Evolutionary conservation across 306 rosid genomes (phyloP).

Genomic region (Corylus americana): DNA sequence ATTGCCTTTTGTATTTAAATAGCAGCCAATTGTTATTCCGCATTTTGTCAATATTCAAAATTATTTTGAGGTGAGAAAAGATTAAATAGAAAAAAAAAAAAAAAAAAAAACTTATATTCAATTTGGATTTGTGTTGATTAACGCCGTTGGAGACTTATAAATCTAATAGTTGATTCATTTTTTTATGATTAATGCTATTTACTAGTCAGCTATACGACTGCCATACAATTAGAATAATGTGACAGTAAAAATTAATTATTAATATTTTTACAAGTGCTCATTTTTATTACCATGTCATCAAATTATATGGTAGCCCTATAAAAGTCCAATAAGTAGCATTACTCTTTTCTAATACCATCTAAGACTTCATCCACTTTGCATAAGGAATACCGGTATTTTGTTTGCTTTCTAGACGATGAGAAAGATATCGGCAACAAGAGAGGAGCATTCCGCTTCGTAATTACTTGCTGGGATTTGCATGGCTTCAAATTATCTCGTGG

Average conservation of each 20-base stretch:
- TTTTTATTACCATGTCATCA: too few species aligned
- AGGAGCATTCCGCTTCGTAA: slow-evolving; percentile 13
- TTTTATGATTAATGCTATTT: too few species aligned
- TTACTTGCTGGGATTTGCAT: neutral
- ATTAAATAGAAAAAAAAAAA: neutral
- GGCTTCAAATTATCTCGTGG: neutral
- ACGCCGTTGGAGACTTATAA: too few species aligned
- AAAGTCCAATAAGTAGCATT: too few species aligned
- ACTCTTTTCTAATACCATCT: neutral
- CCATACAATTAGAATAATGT: too few species aligned
- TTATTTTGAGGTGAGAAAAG: neutral
- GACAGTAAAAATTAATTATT: too few species aligned
- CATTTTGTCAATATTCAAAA: neutral
- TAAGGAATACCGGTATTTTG: slow-evolving; percentile 63
- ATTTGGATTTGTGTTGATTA: too few species aligned
- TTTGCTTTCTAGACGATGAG: slow-evolving; percentile 91
- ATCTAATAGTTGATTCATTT: too few species aligned
- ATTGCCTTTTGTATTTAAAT: neutral
- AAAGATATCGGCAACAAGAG: slow-evolving; percentile 43
- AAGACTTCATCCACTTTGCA: slow-evolving; percentile 40
- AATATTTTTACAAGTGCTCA: too few species aligned
- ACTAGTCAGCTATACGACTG: too few species aligned
- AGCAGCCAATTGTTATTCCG: neutral
- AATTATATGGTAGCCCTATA: too few species aligned
- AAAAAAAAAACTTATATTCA: neutral